Evolutionary conservation across 805 yeast species (phyloP), one percentile per base, ranked within the genome.

Genomic region (Candida boidinii): DNA sequence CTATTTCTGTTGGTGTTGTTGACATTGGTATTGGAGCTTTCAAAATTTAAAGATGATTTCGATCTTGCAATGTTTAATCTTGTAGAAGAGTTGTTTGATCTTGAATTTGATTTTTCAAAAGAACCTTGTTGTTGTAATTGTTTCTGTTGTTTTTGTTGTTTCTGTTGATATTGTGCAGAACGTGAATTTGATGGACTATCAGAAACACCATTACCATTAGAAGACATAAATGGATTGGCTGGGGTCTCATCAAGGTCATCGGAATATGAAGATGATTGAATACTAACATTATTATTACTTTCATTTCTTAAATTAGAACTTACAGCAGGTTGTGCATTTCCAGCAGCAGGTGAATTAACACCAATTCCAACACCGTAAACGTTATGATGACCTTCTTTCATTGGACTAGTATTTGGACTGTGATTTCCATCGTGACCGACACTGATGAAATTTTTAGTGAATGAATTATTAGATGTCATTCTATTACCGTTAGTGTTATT

Each of bases 331-430:
- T n/a, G 12, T 22, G 24, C 10, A n/a, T 10, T 10, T 22, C 12
- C 12, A n/a, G 24, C 24, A 10, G 12, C 24, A 22, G 12, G 10
- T 10, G 24, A 22, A n/a, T n/a, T 22, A 10, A 22, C 24, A 10
- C 24, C 24, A n/a, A n/a, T 22, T n/a, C 24, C 24, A 10, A n/a
- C 24, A 22, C 24, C 12, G 24, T 22, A n/a, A 22, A n/a, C 24
- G 12, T n/a, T 22, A 10, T 22, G 24, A n/a, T n/a, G n/a, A n/a
- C n/a, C n/a, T n/a, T 25, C 16, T 5, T 13, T 19, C 8, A 24
- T 24, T 19, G 46, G 42, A n/a, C 42, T 40, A 23, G 40, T 32
- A 17, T 38, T 39, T 9, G 49, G 48, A 20, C 44, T 41, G 3
- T 43, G 50, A 23, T 34, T 41, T 17, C 25, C 33, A 11, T 28